Evolutionary conservation across 2,329 filamentous ascomycete species (phyloP), one percentile per base, ranked within the genome.

Genomic region (Didymella pomorum): DNA sequence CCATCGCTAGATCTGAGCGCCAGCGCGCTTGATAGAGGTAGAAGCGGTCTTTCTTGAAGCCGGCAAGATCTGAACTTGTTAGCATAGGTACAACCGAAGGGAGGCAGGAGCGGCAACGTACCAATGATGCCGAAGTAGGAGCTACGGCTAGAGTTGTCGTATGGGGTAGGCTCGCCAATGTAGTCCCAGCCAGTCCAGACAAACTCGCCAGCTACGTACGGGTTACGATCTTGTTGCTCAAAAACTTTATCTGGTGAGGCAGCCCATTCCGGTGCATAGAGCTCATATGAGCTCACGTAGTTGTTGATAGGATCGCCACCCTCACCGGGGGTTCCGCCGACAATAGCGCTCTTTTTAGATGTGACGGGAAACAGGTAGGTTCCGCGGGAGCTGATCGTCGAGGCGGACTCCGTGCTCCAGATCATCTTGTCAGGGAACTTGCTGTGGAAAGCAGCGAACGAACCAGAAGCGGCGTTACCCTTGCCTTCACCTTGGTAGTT

Each of bases 401-500:
- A 81, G 0, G 72, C 64, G 18, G 73, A 67, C 51, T 75, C 73
- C 14, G 62, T 71, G 35, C 62, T 66, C 64, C 63, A 67, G 16
- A 73, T 66, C 67, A 85, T 75, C 70, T 84, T 84, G 47, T 79
- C 66, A 0, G 82, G 82, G 61, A 77, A 83, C 4, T 66, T 68
- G 20, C 65, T 59, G 65, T 81, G 80, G 71, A 84, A 86, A 51
- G 45, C 61, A 0, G 76, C 73, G 63, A 80, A 84, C 70, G 61
- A 76, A 75, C 58, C 84, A 71, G 68, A 10, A 63, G 57, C 71
- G n/a, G 66, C 62, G 42, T 72, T 74, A 18, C 78, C 73, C 12
- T 68, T 56, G 1, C 83, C 83, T 49, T 84, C 81, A 50, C 83
- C 84, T 64, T 86, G 83, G 70, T 86, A 86, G 71, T 86, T 86